Percentiles rank a stretch among this genome's conserved stretches.
These are phyloP conservation scores for Daldinia grandis DNA, from an alignment of 495 filamentous ascomycete species.

Conservation along the genomic window DNA sequence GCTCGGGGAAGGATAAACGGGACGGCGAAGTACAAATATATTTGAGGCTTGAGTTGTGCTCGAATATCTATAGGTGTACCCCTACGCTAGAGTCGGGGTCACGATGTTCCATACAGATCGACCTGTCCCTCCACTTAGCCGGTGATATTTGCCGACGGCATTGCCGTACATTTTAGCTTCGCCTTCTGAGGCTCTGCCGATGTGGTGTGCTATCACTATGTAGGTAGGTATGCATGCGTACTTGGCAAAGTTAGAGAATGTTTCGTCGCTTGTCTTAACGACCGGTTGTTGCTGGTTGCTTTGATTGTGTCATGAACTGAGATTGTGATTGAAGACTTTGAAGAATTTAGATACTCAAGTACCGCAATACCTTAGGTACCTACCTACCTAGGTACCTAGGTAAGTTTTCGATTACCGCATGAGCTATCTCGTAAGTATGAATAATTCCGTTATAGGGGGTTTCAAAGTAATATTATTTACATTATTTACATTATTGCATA, in stretches of 20 bases:
- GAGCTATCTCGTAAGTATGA: not conserved
- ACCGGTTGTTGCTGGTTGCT: conserved; percentile 2
- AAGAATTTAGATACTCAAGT: no score
- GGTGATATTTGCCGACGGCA: conserved; percentile 34
- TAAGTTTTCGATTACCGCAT: not conserved
- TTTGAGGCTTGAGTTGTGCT: not conserved
- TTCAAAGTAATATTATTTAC: not conserved
- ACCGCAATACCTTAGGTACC: not conserved
- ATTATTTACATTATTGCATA: conserved; percentile 6
- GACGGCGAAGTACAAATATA: conserved; percentile 2
- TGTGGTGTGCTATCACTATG: conserved; percentile 9
- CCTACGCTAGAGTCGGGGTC: conserved; percentile 17
- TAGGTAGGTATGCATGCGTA: not conserved
- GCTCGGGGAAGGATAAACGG: not conserved
- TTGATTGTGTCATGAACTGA: conserved; percentile 1
- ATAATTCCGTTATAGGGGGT: not conserved
- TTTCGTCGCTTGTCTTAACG: conserved; percentile 14
- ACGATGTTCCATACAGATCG: conserved; percentile 28
- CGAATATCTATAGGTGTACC: not conserved
- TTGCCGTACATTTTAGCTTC: conserved; percentile 32
- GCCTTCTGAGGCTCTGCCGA: conserved; percentile 35
- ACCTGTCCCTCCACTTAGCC: conserved; percentile 16
- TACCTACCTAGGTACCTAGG: not conserved
- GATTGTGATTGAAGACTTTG: conserved; percentile 4
- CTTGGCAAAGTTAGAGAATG: conserved; percentile 26